Evolutionary conservation across 1,139 yeast genomes (phyloP), one percentile per base, ranked within the genome.

Genomic region (Meyerozyma elateridarum): DNA sequence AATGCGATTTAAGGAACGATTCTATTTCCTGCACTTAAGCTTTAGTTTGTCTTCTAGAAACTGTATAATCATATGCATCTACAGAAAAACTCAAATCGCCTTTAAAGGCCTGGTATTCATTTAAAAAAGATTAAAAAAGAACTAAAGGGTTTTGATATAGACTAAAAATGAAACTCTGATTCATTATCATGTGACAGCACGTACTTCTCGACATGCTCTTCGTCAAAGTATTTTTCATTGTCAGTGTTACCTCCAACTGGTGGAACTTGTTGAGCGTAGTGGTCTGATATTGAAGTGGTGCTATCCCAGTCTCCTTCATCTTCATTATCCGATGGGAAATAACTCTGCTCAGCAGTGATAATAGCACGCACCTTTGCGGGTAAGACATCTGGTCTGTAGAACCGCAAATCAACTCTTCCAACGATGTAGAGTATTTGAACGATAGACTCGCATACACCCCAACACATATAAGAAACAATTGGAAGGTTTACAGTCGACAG

Each of bases 341-440:
- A 42, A 6, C 64, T 51, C 41, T 67, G 73, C 37, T 67, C 67
- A 2, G 72, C 72, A 3, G 73, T 67, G 30, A 65, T 57, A 28
- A 67, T 64, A 15, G 55, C 42, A 34, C 71, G 49, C 14, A 67
- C 71, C 33, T 54, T 55, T 21, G 48, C 41, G 6, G 73, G 71
- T 36, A 75, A 57, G 37, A 58, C 54, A 47, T 81, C 91, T 15
- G 91, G 91, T 54, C 85, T 76, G 65, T 83, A 83, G 59, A 83
- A 83, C 50, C 93, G 68, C 46, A 83, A 66, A 52, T 83, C 93
- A 31, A 79, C 74, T 50, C 93, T 66, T 26, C 79, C 77, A 18
- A 77, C 53, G 28, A 83, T 54, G 53, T 77, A 79, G 28, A 78
- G 36, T 5, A 76, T 40, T 36, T 77, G 68, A 36, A 79, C 72